A percentile compares a stretch with the other conserved stretches of the same genome.
These are phyloP conservation scores for Setaria italica DNA, from an alignment of 202 grass and related monocot genomes.

Conservation along the genomic window DNA sequence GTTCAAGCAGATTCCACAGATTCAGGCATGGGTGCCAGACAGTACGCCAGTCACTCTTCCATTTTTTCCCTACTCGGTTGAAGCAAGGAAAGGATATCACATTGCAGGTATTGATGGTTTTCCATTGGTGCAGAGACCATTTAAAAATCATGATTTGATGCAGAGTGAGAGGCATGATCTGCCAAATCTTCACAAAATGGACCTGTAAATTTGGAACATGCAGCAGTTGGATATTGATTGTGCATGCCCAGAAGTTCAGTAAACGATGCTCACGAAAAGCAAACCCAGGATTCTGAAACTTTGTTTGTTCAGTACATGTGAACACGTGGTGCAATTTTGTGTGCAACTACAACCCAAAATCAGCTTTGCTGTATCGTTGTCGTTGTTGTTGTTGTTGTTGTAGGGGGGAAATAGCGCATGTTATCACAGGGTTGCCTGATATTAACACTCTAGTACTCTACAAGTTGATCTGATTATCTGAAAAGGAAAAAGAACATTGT, in stretches of 20 bases:
- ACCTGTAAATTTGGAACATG: not conserved
- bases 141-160: not conserved
- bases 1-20: not conserved
- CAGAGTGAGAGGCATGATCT: not conserved
- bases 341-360: not conserved
- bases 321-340: not conserved
- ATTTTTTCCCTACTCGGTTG: not conserved
- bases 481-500: not conserved
- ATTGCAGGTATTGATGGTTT: not conserved
- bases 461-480: not conserved
- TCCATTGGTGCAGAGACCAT: not conserved
- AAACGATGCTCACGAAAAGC: not conserved
- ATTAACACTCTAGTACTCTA: not conserved
- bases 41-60: not conserved
- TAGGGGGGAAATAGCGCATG: not conserved
- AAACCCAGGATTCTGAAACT: not conserved
- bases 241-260: not conserved
- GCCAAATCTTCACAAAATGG: not conserved
- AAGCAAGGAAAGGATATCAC: not conserved
- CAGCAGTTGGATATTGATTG: not conserved
- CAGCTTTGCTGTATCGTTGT: not conserved
- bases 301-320: not conserved
- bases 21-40: not conserved
- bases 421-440: not conserved
- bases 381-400: no score